Base-by-base conservation (phyloP, 2,329 filamentous ascomycete species). In the Penicillium oxalicum region DNA sequence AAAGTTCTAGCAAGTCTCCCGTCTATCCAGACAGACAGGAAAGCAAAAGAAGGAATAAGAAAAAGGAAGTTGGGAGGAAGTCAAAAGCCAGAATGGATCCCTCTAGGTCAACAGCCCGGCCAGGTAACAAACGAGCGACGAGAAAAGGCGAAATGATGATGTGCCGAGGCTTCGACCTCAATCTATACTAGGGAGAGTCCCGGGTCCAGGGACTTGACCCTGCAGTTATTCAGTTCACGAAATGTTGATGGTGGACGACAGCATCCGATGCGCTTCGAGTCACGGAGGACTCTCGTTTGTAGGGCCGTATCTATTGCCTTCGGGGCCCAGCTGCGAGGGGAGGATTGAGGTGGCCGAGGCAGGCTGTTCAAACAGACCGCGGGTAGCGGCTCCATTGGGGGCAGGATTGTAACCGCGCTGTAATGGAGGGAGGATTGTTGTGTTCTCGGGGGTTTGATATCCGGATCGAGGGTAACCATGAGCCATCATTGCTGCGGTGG, bases 401-500 rank as follows among this genome's bases (percentile, higher is more conserved):
- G 57, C 58, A 46, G 65, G 63, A 9, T 60, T 55, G 46, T 56
- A 62, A 44, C 60, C 60, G 55, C 63, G 62, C 50, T 67, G 65
- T 47, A 69, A 52, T 48, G 66, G 66, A 52, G 66, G 66, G 44
- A 69, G 61, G 44, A 63, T 63, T 12, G 64, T 62, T 48, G 64
- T 66, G 45, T 56, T 60, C 26, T 43, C 40, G 33, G 60, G 42
- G 11, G 42, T 53, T 48, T 64, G 61, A 44, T 67, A 68, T 50
- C 62, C 63, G 32, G 64, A 50, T 49, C 64, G 63, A 48, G 61
- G 55, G 53, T 69, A 70, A 38, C 59, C 61, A 53, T 68, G 65
- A 34, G 63, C 56, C 61, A 67, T 66, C 61, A 69, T 66, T 43
- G 61, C 59, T 57, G 59, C 64, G 49, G 64, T 64, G 48, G 66